Evolutionary conservation across 306 rosid species (phyloP).

Genomic region (Echinosophora koreensis): DNA sequence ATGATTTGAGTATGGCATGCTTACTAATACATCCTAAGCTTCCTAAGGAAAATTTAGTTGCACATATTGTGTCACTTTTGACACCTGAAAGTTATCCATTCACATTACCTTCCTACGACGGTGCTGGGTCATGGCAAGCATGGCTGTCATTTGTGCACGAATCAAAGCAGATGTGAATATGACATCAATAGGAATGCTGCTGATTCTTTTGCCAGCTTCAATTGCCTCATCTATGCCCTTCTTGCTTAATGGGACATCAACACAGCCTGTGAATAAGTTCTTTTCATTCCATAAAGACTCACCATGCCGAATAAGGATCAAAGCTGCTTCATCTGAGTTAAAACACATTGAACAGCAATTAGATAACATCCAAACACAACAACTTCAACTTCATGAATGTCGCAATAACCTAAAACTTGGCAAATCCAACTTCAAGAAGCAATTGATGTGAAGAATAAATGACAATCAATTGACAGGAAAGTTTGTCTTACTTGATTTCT

Average conservation of each 20-base stretch:
- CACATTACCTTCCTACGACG: constrained; percentile 83
- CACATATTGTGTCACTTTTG: constrained; percentile 23
- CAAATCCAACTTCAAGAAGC: constrained; percentile 42
- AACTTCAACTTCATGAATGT: constrained; percentile 34
- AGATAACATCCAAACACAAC: constrained; percentile 29
- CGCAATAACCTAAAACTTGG: constrained; percentile 4
- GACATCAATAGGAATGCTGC: constrained; percentile 92
- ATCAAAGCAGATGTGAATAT: constrained; percentile 93
- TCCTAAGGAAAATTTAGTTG: neutral
- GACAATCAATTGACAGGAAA: constrained; percentile 10
- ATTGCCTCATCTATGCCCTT: constrained; percentile 98
- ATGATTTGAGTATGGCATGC: constrained; percentile 22
- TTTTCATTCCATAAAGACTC: constrained; percentile 97
- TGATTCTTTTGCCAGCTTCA: constrained; percentile 99
- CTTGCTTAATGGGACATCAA: constrained; percentile 93
- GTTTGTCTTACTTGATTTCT: constrained; percentile 77
- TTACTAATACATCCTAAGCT: constrained; percentile 13
- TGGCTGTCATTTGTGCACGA: constrained; percentile 99
- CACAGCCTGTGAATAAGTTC: constrained; percentile 98
- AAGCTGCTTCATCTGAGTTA: constrained; percentile 84
- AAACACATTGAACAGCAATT: constrained; percentile 33
- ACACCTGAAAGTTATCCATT: neutral
- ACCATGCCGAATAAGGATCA: constrained; percentile 94
- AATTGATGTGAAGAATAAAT: constrained; percentile 15
- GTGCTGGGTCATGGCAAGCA: constrained; percentile 99